Base-by-base conservation (phyloP, 176 grass and related monocot genomes). In the Tillandsia fasciculata region DNA sequence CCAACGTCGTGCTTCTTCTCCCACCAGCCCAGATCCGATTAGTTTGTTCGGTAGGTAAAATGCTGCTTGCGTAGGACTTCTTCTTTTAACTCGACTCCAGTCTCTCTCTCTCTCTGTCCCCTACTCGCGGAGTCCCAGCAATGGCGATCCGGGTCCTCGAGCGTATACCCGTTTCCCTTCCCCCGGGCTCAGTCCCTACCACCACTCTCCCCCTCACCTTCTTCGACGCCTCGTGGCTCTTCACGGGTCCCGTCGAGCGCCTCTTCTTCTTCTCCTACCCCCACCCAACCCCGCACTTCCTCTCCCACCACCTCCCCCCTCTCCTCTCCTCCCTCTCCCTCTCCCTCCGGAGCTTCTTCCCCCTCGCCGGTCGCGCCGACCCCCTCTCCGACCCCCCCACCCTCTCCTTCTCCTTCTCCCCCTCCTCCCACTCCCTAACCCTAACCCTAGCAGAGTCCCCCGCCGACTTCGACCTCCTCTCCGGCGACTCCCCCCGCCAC, bases 221-320 rank as follows among this genome's bases (percentile, higher is more conserved):
- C 77, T 99, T 93, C 72, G 94, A 99, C 74, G 74, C 87, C 67
- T 84, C 82, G 2, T 99, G 94, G 94, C 80, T 99, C 77, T 90
- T 90, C 80, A 99, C 94, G 0, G 94, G 94, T 7, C 94, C 94
- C 2, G 86, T 93, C 11, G 94, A 99, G 79, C 84, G 89, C 42
- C 79, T 99, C 82, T 88, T 93, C 87, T 88, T 93, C 84, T 99
- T 87, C 79, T 28, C 77, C 10, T 87, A 81, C 61, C 77, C 84
- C 12, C 72, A 83, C 65, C 22, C 94, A 3, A 58, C 64, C 51
- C 28, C 73, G 0, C 82, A 80, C 52, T 86, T 99, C 77, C 47
- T 57, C 47, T 72, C 84, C 27, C 68, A 47, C 65, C 79, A 83
- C 74, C 69, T 92, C 15, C 84, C 89, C 1, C 14, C 10, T 71